Evolutionary conservation across 495 filamentous ascomycete species (phyloP), one percentile per base, ranked within the genome.

Genomic region (Podospora australis): DNA sequence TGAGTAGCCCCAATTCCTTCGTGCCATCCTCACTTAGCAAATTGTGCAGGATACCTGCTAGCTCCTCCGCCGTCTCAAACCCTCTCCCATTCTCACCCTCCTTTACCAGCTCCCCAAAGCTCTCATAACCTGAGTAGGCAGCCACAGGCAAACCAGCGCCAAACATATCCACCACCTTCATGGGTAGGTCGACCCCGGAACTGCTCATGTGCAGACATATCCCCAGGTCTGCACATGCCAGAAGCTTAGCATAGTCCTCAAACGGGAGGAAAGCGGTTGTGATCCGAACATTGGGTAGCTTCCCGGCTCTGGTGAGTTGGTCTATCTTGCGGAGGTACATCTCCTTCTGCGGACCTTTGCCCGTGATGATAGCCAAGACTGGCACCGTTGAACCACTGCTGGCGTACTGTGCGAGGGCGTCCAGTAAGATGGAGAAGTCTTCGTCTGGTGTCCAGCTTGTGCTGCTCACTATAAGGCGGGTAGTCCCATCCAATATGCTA

Each of bases 101-200:
- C 17, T 74, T 82, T 3, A 95, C 86, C 44, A 96, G 66, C 68
- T 96, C 90, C 16, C 79, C 75, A 78, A 91, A 95, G 42, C 88
- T 88, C 62, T 88, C 80, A 56, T 90, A 96, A 6, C 74, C 76
- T 17, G 70, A 74, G 78, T 89, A 96, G 17, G 89, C 92, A 2
- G 82, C 84, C 3, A 99, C 94, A 0, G 92, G 92, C 43, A 99
- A 66, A 0, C 92, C 92, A 1, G 88, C 84, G 0, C 92, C 92
- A 59, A 97, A 96, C 87, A 99, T 92, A 58, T 99, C 92, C 5
- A 99, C 90, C 6, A 99, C 90, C 68, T 99, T 99, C 92, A 99
- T 99, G 1, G 92, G 92, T 19, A 99, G 68, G 68, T 99, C 92
- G 1, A 99, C 88, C 2, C 92, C 92, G 36, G 88, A 95, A 55